These are phyloP conservation scores for Breviolum minutum DNA, from an alignment of 73 alveolate genomes.

Conservation along the genomic window DNA sequence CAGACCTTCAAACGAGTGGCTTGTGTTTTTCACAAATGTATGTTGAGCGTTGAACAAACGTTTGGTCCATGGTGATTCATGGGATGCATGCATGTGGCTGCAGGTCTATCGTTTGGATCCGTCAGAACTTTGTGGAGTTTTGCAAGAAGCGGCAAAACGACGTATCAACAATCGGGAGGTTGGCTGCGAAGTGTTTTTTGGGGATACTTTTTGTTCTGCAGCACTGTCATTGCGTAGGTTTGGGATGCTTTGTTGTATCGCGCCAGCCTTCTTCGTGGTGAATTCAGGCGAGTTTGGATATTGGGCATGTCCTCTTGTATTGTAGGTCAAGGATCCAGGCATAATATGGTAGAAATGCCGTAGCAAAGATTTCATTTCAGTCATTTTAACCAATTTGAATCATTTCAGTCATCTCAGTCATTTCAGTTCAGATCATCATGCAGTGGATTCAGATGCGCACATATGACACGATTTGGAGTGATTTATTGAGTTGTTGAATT, in stretches of 20 bases:
- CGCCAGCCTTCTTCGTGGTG: constrained; percentile 66
- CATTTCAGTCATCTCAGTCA: too few relatives aligned
- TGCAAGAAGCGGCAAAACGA: constrained; percentile 65
- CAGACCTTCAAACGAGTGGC: constrained; percentile 65
- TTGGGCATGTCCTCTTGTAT: too few relatives aligned
- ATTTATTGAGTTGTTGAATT: too few relatives aligned
- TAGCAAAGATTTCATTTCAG: too few relatives aligned
- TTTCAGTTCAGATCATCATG: too few relatives aligned
- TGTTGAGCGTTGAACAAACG: neutral
- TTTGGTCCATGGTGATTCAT: neutral
- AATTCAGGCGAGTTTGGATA: neutral
- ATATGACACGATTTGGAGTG: too few relatives aligned
- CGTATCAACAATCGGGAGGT: constrained; percentile 66
- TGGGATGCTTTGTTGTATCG: constrained; percentile 89
- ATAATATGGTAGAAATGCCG: too few relatives aligned
- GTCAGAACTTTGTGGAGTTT: constrained; percentile 42
- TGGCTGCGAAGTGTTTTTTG: too few relatives aligned
- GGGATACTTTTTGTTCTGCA: neutral
- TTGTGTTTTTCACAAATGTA: neutral
- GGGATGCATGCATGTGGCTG: neutral
- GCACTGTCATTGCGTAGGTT: constrained; percentile 10
- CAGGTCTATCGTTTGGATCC: constrained; percentile 78
- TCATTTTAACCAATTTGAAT: too few relatives aligned
- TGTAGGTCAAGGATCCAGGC: too few relatives aligned
- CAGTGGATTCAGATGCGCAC: too few relatives aligned